Conservation (phyloP, 495 filamentous ascomycete genomes). For the Podospora pseudocomata region DNA sequence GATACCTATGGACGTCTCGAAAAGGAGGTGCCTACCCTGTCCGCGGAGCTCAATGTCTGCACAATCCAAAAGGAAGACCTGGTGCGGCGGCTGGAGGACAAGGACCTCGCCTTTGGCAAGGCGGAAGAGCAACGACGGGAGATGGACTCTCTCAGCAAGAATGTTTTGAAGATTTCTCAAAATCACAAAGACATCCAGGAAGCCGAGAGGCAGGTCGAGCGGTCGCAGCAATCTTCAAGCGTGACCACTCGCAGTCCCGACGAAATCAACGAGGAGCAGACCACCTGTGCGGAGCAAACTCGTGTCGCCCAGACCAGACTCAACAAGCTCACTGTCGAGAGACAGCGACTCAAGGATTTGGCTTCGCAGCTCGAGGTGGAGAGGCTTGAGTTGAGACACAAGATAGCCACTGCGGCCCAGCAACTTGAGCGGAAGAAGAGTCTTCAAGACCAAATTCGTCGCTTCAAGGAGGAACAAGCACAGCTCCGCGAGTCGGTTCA, state of each 20-base stretch:
- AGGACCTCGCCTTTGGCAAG: constrained; percentile 66
- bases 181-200: constrained; percentile 65
- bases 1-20: constrained; percentile 69
- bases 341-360: constrained; percentile 63
- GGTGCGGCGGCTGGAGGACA: constrained; percentile 63
- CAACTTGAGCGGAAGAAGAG: constrained; percentile 74
- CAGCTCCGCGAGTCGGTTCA: constrained; percentile 66
- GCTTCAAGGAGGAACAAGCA: constrained; percentile 61
- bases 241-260: constrained; percentile 65
- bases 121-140: constrained; percentile 64
- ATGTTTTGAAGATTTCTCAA: constrained; percentile 71
- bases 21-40: constrained; percentile 65
- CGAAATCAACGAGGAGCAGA: constrained; percentile 76
- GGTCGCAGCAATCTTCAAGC: constrained; percentile 66
- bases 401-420: constrained; percentile 62
- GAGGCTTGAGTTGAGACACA: constrained; percentile 63
- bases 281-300: constrained; percentile 62
- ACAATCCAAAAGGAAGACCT: constrained; percentile 56
- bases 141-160: constrained; percentile 68
- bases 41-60: constrained; percentile 56
- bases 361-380: constrained; percentile 69
- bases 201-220: constrained; percentile 65
- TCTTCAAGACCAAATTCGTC: constrained; percentile 64
- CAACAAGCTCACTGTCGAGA: constrained; percentile 60
- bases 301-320: constrained; percentile 59